Conservation (phyloP, 2,329 filamentous ascomycete species). For the Epicoccum sorghinum region DNA sequence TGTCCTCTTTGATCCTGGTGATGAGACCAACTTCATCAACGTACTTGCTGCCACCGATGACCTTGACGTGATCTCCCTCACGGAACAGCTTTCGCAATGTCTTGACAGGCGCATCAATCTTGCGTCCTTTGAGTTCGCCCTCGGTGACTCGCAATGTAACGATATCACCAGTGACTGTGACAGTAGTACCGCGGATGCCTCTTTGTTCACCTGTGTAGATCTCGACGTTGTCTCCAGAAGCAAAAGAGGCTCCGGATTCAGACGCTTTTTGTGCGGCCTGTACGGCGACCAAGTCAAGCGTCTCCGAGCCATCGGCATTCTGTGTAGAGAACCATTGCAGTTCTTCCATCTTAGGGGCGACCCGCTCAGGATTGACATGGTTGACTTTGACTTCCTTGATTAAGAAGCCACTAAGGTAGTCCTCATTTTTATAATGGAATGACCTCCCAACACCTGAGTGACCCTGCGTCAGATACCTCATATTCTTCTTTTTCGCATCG, state of each 20-base stretch:
- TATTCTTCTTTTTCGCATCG: constrained; percentile 88
- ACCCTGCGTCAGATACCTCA: constrained; percentile 62
- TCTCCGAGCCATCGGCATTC: constrained; percentile 89
- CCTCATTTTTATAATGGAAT: constrained; percentile 86
- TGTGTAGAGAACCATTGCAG: constrained; percentile 92
- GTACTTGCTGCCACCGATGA: constrained; percentile 93
- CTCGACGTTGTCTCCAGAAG: constrained; percentile 94
- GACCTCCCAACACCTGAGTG: constrained; percentile 66
- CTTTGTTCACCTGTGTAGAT: constrained; percentile 95
- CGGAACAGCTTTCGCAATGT: constrained; percentile 91
- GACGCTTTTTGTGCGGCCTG: constrained; percentile 88
- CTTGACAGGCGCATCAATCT: constrained; percentile 90
- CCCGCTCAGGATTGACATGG: constrained; percentile 81
- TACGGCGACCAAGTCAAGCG: constrained; percentile 87
- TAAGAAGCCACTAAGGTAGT: constrained; percentile 90
- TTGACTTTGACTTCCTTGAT: constrained; percentile 94
- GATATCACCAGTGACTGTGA: constrained; percentile 88
- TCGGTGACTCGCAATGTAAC: constrained; percentile 86
- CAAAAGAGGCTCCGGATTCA: constrained; percentile 80
- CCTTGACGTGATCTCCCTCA: constrained; percentile 96
- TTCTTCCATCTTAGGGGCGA: constrained; percentile 92
- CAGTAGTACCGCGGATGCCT: constrained; percentile 83
- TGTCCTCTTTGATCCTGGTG: constrained; percentile 88
- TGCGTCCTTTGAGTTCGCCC: constrained; percentile 80
- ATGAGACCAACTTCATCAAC: constrained; percentile 97